phyloP scores from a whole-genome alignment of 2,329 filamentous ascomycete species.

The Aureobasidium pullulans region DNA sequence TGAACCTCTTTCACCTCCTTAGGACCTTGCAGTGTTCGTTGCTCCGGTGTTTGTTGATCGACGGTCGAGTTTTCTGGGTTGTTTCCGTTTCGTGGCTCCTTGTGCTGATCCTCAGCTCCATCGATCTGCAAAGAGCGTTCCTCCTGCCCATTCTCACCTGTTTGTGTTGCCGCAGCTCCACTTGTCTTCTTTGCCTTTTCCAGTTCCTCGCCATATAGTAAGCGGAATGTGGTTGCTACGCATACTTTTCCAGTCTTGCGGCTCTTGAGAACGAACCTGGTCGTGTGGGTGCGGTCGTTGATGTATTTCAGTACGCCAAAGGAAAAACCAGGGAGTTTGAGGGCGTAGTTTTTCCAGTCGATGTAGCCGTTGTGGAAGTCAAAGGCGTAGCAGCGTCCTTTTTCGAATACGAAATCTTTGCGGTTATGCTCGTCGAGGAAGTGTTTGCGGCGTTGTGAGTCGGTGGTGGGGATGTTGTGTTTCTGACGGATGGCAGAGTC shows the following conservation, averaged over 20 bases:
- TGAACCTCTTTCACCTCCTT: background rate
- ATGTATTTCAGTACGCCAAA: constrained; percentile 40
- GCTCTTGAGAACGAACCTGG: constrained; percentile 41
- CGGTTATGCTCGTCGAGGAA: constrained; percentile 32
- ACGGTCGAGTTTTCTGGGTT: constrained; percentile 2
- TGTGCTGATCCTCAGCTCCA: background rate
- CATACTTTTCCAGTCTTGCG: constrained; percentile 33
- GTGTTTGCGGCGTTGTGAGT: constrained; percentile 38
- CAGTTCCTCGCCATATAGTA: constrained; percentile 38
- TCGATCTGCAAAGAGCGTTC: background rate
- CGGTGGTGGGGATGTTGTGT: constrained; percentile 30
- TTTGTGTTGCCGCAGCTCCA: background rate
- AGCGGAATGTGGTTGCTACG: constrained; percentile 39
- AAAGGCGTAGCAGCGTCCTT: constrained; percentile 36
- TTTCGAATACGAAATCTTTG: constrained; percentile 35
- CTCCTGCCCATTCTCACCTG: background rate
- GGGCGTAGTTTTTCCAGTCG: constrained; percentile 39
- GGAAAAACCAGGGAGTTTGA: constrained; percentile 39
- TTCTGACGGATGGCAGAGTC: constrained; percentile 27
- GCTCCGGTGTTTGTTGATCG: background rate
- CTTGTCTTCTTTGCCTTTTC: constrained; percentile 21
- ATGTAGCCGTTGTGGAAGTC: constrained; percentile 45
- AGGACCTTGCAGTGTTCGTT: background rate
- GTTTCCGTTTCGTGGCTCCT: background rate
- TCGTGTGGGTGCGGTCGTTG: constrained; percentile 38